Conservation (phyloP, 805 yeast genomes). For the Priceomyces carsonii region DNA sequence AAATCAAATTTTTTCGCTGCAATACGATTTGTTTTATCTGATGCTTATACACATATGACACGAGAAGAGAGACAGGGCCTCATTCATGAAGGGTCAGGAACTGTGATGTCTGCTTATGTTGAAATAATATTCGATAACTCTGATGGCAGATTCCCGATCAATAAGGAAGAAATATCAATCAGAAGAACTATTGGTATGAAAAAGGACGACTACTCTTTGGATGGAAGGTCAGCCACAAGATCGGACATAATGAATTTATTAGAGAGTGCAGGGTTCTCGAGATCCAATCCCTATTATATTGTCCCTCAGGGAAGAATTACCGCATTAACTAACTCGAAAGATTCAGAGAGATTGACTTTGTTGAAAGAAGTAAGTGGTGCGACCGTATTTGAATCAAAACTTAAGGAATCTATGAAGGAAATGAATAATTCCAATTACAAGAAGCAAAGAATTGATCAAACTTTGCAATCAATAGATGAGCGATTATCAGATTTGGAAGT, state of each 20-base stretch:
- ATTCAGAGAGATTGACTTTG: conserved; percentile 72
- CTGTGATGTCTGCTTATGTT: conserved; percentile 90
- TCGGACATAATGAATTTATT: conserved; percentile 77
- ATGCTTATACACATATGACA: conserved; percentile 81
- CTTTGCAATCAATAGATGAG: conserved; percentile 66
- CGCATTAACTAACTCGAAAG: conserved; percentile 84
- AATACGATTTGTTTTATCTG: conserved; percentile 86
- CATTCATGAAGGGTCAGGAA: conserved; percentile 87
- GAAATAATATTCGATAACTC: conserved; percentile 84
- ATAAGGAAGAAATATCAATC: conserved; percentile 66
- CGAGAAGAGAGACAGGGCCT: conserved; percentile 84
- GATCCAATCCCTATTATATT: conserved; percentile 89
- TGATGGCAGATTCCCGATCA: conserved; percentile 72
- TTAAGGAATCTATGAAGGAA: conserved; percentile 76
- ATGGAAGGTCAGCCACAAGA: conserved; percentile 75
- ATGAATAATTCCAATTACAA: conserved; percentile 73
- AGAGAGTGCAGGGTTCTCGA: conserved; percentile 90
- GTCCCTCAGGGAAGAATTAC: conserved; percentile 97
- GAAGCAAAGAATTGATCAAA: conserved; percentile 70
- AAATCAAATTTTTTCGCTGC: conserved; percentile 96
- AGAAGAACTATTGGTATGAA: conserved; percentile 92
- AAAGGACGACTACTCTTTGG: conserved; percentile 86
- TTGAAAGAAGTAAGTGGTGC: conserved; percentile 96
- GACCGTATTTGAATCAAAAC: conserved; percentile 78
- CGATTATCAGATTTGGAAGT: conserved; percentile 76